Evolutionary conservation across 2,329 filamentous ascomycete genomes (phyloP), one percentile per base, ranked within the genome.

Genomic region (Aspergillus proliferans): DNA sequence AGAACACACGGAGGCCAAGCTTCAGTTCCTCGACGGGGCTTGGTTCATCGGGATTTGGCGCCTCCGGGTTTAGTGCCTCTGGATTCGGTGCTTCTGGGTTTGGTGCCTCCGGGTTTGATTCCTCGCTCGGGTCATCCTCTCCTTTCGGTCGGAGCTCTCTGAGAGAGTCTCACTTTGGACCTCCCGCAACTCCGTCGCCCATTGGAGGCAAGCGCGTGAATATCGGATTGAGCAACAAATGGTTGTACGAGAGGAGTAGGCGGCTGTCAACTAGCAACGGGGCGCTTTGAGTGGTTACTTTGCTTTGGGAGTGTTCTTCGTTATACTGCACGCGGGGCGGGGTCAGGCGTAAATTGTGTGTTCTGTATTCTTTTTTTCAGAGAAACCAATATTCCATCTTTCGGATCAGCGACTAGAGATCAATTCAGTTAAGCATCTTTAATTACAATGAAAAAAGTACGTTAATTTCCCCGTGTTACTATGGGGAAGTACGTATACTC

Each of bases 141-240:
- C 24, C 63, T 68, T 73, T 68, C 21, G 57, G 58, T 42, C 61
- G 62, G 12, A 65, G 59, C 49, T 66, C 61, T 43, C 59, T 69
- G 43, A 60, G 61, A 48, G 69, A 67, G 50, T 70, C 83, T 18
- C 81, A 81, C 26, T 50, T 62, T n/a, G 72, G 71, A 1, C 30
- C 24, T 8, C 82, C 85, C 1, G 76, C 79, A 12, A 85, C 85
- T 15, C 87, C 87, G 1, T 91, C 84, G 55, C 87, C 88, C 1
- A 71, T 76, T 5, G 77, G 60, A 46, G 66, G 79, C 34, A 89
- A 86, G 72, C 80, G 83, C 49, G 84, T 85, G 39, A 90, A 82
- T 56, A 82, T 94, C 46, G 83, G 84, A 0, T 64, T 96, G 63
- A 96, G 92, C 70, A 95, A 84, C 73, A 95, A 93, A 72, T 97